phyloP scores from a whole-genome alignment of 805 yeast genomes.

The Candida rishiriensis region DNA sequence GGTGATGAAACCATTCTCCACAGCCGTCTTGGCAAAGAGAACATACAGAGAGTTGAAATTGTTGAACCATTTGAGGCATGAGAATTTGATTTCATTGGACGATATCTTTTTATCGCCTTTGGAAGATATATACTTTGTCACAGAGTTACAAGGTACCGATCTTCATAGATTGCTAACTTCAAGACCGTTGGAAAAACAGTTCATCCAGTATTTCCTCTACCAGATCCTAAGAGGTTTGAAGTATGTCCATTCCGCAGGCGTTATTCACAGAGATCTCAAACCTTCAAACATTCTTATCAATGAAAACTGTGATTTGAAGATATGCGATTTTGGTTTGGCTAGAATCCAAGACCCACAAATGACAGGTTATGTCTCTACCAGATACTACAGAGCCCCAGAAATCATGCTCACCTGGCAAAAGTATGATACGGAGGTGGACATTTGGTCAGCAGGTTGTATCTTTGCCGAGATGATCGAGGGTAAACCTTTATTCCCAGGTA shows the following conservation, averaged over 20 bases:
- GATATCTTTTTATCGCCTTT: slow-evolving; percentile 92
- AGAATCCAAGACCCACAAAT: slow-evolving; percentile 97
- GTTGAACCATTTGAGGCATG: slow-evolving; percentile 90
- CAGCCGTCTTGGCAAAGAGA: slow-evolving; percentile 92
- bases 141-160: slow-evolving; percentile 96
- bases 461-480: slow-evolving; percentile 98
- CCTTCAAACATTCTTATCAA: slow-evolving; percentile 88
- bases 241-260: slow-evolving; percentile 94
- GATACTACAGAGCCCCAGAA: slow-evolving; percentile 97
- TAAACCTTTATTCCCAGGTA: slow-evolving; percentile 95
- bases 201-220: slow-evolving; percentile 93
- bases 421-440: slow-evolving; percentile 93
- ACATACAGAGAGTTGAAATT: slow-evolving; percentile 94
- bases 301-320: slow-evolving; percentile 91
- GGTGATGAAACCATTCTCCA: slow-evolving; percentile 95
- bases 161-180: slow-evolving; percentile 85
- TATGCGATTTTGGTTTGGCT: slow-evolving; percentile 95
- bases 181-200: slow-evolving; percentile 92
- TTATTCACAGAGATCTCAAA: slow-evolving; percentile 87
- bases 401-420: slow-evolving; percentile 99
- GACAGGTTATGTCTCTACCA: slow-evolving; percentile 96
- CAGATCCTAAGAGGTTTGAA: slow-evolving; percentile 93
- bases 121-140: slow-evolving; percentile 94
- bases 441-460: slow-evolving; percentile 97
- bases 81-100: slow-evolving; percentile 85